phyloP scores from a whole-genome alignment of 768 basidiomycete genomes.

The Rhizopogon roseolus region DNA sequence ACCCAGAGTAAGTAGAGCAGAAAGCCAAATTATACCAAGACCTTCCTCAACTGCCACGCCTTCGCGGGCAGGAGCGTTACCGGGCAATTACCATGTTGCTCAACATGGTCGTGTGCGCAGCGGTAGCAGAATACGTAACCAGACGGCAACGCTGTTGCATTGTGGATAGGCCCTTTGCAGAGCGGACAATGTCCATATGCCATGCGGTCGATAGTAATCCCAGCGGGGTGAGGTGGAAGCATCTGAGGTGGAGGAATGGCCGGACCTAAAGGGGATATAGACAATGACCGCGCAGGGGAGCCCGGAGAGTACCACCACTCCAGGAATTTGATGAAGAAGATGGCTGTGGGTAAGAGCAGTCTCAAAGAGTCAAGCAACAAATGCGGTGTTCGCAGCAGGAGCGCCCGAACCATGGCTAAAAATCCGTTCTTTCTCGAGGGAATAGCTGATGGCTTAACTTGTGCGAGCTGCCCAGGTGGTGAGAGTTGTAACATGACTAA shows the following conservation, averaged over 20 bases:
- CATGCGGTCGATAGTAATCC: conserved; percentile 55
- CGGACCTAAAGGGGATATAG: conserved; percentile 57
- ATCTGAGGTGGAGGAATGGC: conserved; percentile 74
- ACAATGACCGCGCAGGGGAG: conserved; percentile 76
- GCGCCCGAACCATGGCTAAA: conserved; percentile 38
- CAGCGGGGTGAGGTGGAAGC: conserved; percentile 69
- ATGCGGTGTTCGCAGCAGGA: conserved; percentile 52
- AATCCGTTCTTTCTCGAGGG: conserved; percentile 30
- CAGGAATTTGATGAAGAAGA: conserved; percentile 94
- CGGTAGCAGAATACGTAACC: conserved; percentile 96
- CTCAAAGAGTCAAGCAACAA: conserved; percentile 73
- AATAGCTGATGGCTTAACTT: conserved; percentile 10
- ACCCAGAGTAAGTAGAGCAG: neutral
- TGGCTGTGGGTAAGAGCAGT: conserved; percentile 77
- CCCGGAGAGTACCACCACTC: conserved; percentile 99
- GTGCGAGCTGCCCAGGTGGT: conserved; percentile 11
- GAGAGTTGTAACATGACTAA: conserved; percentile 1
- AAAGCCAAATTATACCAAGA: conserved; percentile 56
- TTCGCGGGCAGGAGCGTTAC: conserved; percentile 75
- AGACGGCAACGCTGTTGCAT: conserved; percentile 86
- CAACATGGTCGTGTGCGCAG: conserved; percentile 81
- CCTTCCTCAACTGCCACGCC: conserved; percentile 83
- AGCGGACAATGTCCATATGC: conserved; percentile 84
- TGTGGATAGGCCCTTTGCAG: conserved; percentile 67
- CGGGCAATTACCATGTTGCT: conserved; percentile 76